These are phyloP conservation scores for Globisporangium yorkense DNA, from an alignment of 352 stramenopile species.

Conservation along the genomic window DNA sequence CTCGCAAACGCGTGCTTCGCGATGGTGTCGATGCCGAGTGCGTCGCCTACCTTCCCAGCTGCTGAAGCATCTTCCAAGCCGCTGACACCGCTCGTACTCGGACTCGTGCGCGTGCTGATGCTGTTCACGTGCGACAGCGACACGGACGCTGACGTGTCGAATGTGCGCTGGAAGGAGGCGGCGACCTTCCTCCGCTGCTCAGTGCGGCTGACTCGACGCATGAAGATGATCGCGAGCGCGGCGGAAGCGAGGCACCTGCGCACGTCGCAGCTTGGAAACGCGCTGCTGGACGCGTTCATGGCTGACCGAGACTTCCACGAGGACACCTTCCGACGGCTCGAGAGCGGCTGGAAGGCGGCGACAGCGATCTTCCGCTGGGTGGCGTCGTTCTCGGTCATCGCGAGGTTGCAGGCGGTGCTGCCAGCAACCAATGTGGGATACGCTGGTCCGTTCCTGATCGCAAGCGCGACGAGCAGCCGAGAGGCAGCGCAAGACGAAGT, in stretches of 20 bases:
- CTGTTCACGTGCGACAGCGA: conserved; percentile 54
- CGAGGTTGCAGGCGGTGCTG: conserved; percentile 36
- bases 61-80: conserved; percentile 4
- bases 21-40: conserved; percentile 39
- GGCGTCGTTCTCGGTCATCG: conserved; percentile 33
- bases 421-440: conserved; percentile 5
- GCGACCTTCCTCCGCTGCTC: conserved; percentile 46
- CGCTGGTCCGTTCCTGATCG: conserved; percentile 31
- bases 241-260: conserved; percentile 32
- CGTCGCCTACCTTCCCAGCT: conserved; percentile 4
- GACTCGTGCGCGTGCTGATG: conserved; percentile 66
- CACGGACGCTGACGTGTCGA: conserved; percentile 42
- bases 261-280: conserved; percentile 24
- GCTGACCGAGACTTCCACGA: conserved; percentile 44
- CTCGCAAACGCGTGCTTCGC: conserved; percentile 40
- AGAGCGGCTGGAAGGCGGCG: conserved; percentile 42
- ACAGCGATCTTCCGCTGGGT: conserved; percentile 57
- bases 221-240: conserved; percentile 46
- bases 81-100: conserved; percentile 53
- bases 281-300: conserved; percentile 37
- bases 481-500: conserved; percentile 35
- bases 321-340: conserved; percentile 38
- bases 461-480: conserved; percentile 19
- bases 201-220: conserved; percentile 34
- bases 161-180: conserved; percentile 56